A percentile compares a stretch with the other conserved stretches of the same genome.
phyloP scores from a whole-genome alignment of 225 moss, liverwort and hornwort genomes.

The Rhytidiadelphus loreus region DNA sequence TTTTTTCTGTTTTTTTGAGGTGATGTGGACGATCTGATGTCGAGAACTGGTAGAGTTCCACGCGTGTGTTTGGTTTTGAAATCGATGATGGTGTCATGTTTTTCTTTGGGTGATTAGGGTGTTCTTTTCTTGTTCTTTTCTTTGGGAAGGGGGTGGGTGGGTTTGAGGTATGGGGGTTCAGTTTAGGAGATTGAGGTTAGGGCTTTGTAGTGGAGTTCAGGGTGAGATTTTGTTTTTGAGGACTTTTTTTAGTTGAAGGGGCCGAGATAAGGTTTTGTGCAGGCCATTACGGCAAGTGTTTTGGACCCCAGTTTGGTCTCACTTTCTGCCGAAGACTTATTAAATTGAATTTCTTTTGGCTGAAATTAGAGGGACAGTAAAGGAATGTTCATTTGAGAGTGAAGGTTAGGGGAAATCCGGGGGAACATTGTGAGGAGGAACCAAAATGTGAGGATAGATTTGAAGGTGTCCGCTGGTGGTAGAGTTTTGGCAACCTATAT shows the following conservation, averaged over 20 bases:
- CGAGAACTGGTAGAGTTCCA: neutral
- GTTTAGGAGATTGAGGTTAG: neutral
- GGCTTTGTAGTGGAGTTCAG: neutral
- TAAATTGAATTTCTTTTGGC: neutral
- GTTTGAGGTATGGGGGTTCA: neutral
- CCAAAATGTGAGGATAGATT: neutral
- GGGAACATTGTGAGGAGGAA: neutral
- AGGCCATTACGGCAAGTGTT: neutral
- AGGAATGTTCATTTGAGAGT: neutral
- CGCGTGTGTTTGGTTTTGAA: neutral
- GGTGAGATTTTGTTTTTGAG: neutral
- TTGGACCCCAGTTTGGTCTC: neutral
- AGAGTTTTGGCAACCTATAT: neutral
- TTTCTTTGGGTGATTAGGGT: neutral
- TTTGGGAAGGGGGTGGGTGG: neutral
- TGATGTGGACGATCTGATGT: neutral
- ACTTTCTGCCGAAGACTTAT: neutral
- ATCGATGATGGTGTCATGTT: neutral
- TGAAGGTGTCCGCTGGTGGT: neutral
- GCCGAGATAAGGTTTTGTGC: neutral
- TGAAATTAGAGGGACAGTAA: neutral
- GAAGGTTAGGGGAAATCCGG: neutral
- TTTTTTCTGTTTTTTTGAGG: neutral
- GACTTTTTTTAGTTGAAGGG: no score
- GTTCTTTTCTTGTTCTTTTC: neutral